Base-by-base conservation (phyloP, 2,329 filamentous ascomycete species). In the Claviceps sorghi region DNA sequence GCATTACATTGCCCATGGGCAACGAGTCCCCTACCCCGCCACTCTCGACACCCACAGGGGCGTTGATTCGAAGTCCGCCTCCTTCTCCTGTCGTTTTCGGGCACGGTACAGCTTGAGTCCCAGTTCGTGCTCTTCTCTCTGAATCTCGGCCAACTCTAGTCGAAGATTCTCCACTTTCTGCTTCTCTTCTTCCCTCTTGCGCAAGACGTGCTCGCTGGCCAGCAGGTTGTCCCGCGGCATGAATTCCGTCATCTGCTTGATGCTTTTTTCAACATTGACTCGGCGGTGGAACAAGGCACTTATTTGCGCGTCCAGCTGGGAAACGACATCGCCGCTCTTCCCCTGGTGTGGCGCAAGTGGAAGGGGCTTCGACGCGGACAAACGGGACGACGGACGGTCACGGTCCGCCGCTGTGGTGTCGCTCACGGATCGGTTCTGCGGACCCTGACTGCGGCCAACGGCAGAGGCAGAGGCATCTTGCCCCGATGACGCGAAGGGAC, bases 31-130 rank as follows among this genome's bases (percentile, higher is more conserved):
- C 17, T 38, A 47, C 13, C 29, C 78, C 21, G 86, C 89, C 55
- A 89, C 83, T 57, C 88, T 76, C 61, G 83, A 78, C 49, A 94
- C 84, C 88, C 88, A 94, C 10, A 94, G 68, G 32, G 78, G 78
- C 0, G 82, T 83, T 11, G 79, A 79, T 60, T 86, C 82, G 60
- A 74, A 84, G 36, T 75, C 72, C 2, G 75, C 75, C 50, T 84
- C 77, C 57, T 83, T 78, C 60, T 90, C 85, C 59, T 82, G 75
- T 48, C 86, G 77, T 70, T 88, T 90, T 68, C 86, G 84, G 10
- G 84, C 83, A 22, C 84, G 73, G 63, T 87, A 80, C 52, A 93
- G 71, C 65, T 82, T 83, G 60, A 93, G 69, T 1, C 87, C 87
- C 43, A 90, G 69, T 52, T 93, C 86, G 61, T 91, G 84, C 66